These are phyloP conservation scores for Picochlorum sp. DNA, from an alignment of 139 green algal species.

Conservation along the genomic window DNA sequence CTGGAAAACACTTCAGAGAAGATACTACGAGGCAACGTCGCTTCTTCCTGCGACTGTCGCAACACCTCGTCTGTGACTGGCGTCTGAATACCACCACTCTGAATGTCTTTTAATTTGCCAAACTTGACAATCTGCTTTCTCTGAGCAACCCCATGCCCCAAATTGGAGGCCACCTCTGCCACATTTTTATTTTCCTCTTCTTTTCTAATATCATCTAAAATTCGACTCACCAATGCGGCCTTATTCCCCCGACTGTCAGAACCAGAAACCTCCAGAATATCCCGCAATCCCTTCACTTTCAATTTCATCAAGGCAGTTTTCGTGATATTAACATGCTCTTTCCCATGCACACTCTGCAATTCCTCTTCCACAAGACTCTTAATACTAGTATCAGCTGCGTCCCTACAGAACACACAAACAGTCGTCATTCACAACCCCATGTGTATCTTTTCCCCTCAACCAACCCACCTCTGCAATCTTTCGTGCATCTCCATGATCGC, in stretches of 20 bases:
- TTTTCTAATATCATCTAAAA: slow-evolving; percentile 11
- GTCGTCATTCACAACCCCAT: too few relatives aligned
- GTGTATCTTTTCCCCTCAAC: too few relatives aligned
- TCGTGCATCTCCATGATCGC: too few relatives aligned
- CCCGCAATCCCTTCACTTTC: slow-evolving; percentile 14
- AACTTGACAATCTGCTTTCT: not conserved
- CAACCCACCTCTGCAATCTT: too few relatives aligned
- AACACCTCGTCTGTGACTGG: not conserved
- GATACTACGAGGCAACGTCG: not conserved
- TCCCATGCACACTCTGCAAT: not conserved
- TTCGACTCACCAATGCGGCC: slow-evolving; percentile 16
- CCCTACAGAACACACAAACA: not conserved
- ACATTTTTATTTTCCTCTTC: not conserved
- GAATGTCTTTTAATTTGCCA: too few relatives aligned
- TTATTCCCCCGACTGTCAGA: slow-evolving; percentile 21
- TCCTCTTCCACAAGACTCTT: not conserved
- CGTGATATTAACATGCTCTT: slow-evolving; percentile 11
- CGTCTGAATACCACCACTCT: not conserved
- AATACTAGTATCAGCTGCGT: not conserved
- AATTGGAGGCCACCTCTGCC: not conserved
- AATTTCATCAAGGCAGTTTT: slow-evolving; percentile 14
- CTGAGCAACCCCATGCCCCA: not conserved
- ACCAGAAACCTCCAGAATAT: slow-evolving; percentile 9
- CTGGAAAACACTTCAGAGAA: slow-evolving; percentile 3
- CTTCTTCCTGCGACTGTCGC: not conserved